Evolutionary conservation across 139 green algal genomes (phyloP), one percentile per base, ranked within the genome.

Genomic region (Trebouxia sp.): DNA sequence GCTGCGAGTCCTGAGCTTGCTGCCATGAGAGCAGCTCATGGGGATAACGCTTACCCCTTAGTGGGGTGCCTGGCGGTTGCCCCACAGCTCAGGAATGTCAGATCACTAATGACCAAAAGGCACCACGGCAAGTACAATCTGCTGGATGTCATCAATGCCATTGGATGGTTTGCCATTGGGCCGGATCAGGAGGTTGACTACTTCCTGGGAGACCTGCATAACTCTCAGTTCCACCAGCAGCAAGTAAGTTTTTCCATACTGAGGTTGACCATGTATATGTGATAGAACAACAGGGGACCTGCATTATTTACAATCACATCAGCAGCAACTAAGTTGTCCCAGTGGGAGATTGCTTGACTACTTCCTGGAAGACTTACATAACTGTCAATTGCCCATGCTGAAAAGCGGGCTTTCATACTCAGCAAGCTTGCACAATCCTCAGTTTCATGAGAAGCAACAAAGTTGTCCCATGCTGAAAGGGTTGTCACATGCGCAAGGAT

Each of bases 151-250:
- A 11, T 26, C 9, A 72, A 30, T 43, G 62, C 62, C 62, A 72
- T 72, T 72, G 62, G 62, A 22, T 35, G 43, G 10, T 72, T 72
- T 72, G 62, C 62, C 3, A 45, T 72, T 45, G 62, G 62, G 32
- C 32, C 20, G 4, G 12, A 45, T 12, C 62, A n/a, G 32, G 20
- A 72, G 62, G 0, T 41, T 32, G 62, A 72, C 11, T 30, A 45
- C 14, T 72, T 72, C 20, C 62, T 72, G 5, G 62, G 32, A 35
- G 62, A 72, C 12, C 14, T 30, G 62, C 62, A 72, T 15, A 72
- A 72, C 35, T 72, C 62, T 9, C 32, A 30, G 7, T 6, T 28
- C 11, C 62, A 72, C 20, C 62, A 72, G 4, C 62, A 43, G 28
- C 62, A 72, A 35, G 62, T 72, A 3, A 6, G 62, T 14, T n/a